Percentiles rank a stretch among this genome's conserved stretches.
Conservation (phyloP, 257 asterid species). For the Datura wrightii region DNA sequence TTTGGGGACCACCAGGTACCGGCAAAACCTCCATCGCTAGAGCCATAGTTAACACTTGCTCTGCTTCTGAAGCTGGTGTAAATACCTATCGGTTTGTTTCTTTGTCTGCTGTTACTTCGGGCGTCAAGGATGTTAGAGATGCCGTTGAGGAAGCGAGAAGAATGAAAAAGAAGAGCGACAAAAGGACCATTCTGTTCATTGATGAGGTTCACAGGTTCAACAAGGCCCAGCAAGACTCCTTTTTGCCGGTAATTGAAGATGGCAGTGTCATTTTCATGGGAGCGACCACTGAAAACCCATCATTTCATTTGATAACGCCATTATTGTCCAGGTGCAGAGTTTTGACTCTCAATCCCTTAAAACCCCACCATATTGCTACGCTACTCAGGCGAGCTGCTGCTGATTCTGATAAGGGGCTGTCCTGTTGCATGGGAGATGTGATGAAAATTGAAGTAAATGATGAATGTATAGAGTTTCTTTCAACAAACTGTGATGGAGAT, state of each 20-base stretch:
- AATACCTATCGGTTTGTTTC: constrained; percentile 55
- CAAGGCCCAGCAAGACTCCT: constrained; percentile 87
- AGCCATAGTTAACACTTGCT: constrained; percentile 58
- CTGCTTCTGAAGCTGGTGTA: constrained; percentile 2
- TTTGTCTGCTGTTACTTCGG: constrained; percentile 79
- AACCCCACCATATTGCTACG: constrained; percentile 51
- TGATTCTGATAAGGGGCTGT: constrained; percentile 52
- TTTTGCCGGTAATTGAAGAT: constrained; percentile 85
- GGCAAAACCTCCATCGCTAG: constrained; percentile 89
- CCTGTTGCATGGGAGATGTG: constrained; percentile 17
- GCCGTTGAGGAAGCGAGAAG: constrained; percentile 72
- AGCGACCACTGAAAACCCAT: constrained; percentile 93
- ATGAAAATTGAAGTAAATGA: constrained; percentile 39
- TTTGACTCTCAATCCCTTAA: constrained; percentile 60
- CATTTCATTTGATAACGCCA: constrained; percentile 83
- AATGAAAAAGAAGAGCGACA: constrained; percentile 37
- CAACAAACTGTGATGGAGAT: constrained; percentile 74
- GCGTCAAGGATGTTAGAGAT: constrained; percentile 85
- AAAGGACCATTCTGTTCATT: constrained; percentile 67
- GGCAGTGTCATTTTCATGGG: constrained; percentile 85
- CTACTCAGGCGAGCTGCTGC: constrained; percentile 55
- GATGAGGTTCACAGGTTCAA: constrained; percentile 96
- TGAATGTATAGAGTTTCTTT: constrained; percentile 59
- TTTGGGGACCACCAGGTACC: constrained; percentile 95
- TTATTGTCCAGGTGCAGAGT: constrained; percentile 82